Base-by-base conservation (phyloP, 352 stramenopile genomes). In the Pythium brachiatum region DNA sequence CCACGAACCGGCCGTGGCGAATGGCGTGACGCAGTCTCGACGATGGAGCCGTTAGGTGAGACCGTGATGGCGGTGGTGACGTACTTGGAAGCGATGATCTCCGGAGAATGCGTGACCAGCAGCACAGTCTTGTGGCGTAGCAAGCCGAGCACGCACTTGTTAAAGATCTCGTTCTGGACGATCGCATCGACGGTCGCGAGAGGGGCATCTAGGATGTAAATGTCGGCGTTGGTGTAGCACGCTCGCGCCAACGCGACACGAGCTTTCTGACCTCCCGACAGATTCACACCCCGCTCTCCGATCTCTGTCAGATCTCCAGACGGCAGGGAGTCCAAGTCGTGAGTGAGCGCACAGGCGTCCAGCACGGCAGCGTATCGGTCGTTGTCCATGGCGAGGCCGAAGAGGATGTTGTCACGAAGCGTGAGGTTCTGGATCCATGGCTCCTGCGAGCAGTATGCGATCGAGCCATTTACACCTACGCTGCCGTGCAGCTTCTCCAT, bases 101-200 rank as follows among this genome's bases (percentile, higher is more conserved):
- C 51, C 11, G 32, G 51, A 6, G 34, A 38, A 25, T 62, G 56
- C 7, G 63, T 65, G 9, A 65, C 55, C 15, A 63, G 25, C 5
- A 69, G 15, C 16, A 64, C 29, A 2, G 48, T 69, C 29, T 61
- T 62, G n/a, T 58, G 2, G 13, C 25, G 43, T 15, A 67, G 46
- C 43, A 66, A 23, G 6, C 59, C 53, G 2, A 64, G 32, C 2
- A 71, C 18, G 16, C 58, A 71, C 39, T 63, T 66, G 6, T 55
- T 16, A 63, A 97, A 97, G 26, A 98, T 67, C 70, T 95, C 58
- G 52, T 83, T 81, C 29, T 83, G 90, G 27, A 98, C 92, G 71
- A 98, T 87, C 32, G 81, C 85, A 68, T 98, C 94, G 0, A 98
- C 93, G 12, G 92, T 91, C 20, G 75, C 76, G 0, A 98, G 66